phyloP scores from a whole-genome alignment of 1,284 basidiomycete genomes.

The Mycena sp. region DNA sequence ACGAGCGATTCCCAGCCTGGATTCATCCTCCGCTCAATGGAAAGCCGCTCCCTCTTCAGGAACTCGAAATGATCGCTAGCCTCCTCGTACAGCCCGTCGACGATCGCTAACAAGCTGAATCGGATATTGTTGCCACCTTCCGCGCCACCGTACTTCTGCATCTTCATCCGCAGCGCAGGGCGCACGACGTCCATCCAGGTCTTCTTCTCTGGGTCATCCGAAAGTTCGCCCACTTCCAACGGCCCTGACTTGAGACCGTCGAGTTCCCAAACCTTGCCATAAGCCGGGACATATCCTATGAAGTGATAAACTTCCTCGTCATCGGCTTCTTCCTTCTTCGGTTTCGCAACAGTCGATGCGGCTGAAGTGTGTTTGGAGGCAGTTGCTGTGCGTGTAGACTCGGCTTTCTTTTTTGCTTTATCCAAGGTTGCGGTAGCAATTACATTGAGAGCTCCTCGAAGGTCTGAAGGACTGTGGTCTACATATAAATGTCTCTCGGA shows the following conservation, averaged over 20 bases:
- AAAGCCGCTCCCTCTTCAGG: slow-evolving; percentile 55
- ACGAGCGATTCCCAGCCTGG: slow-evolving; percentile 54
- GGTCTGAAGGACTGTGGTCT: slow-evolving; percentile 59
- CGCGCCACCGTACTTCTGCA: slow-evolving; percentile 62
- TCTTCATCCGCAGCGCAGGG: slow-evolving; percentile 66
- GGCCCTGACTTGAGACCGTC: slow-evolving; percentile 63
- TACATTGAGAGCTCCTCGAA: slow-evolving; percentile 59
- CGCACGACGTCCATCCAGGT: slow-evolving; percentile 68
- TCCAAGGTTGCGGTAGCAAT: slow-evolving; percentile 56
- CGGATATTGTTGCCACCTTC: slow-evolving; percentile 58
- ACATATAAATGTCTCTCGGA: neutral
- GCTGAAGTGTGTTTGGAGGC: slow-evolving; percentile 27
- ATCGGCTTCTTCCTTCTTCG: slow-evolving; percentile 34
- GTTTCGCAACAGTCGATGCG: neutral
- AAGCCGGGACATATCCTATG: slow-evolving; percentile 68
- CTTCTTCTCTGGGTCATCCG: slow-evolving; percentile 27
- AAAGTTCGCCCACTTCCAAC: slow-evolving; percentile 66
- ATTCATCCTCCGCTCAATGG: slow-evolving; percentile 55
- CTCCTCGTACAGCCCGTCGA: slow-evolving; percentile 58
- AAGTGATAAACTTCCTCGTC: slow-evolving; percentile 66
- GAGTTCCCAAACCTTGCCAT: slow-evolving; percentile 72
- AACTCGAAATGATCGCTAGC: slow-evolving; percentile 63
- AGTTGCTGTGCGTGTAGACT: slow-evolving; percentile 49
- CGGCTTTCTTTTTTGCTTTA: slow-evolving; percentile 45
- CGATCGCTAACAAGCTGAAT: slow-evolving; percentile 68